Percentiles rank a stretch among this genome's conserved stretches.
Evolutionary conservation across 371 early-diverging fungal genomes (phyloP).

Genomic region (Dichotomocladium elegans): DNA sequence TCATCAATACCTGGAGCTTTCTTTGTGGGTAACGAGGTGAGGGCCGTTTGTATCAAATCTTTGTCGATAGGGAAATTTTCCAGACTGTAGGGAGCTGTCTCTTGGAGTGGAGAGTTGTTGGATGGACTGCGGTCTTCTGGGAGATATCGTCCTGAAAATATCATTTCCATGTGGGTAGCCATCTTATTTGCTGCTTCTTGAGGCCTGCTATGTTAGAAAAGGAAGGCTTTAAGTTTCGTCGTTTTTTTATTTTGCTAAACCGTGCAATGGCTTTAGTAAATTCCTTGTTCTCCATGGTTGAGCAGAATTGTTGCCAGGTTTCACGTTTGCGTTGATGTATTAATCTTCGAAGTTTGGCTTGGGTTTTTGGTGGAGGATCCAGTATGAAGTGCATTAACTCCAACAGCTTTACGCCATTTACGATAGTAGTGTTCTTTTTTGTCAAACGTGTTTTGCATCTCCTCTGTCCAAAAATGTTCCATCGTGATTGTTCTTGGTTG

Average conservation of each 20-base stretch:
- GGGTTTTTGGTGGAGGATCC: conserved; percentile 11
- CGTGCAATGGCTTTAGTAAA: conserved; percentile 6
- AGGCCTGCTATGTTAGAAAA: conserved; percentile 3
- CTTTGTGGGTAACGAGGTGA: neutral
- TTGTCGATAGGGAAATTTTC: neutral
- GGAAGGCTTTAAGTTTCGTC: neutral
- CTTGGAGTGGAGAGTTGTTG: too few species aligned
- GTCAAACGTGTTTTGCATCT: neutral
- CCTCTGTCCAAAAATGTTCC: conserved; percentile 6
- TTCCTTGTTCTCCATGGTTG: neutral
- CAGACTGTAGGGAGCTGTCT: too few species aligned
- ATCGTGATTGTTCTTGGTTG: neutral
- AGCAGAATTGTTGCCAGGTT: conserved; percentile 13
- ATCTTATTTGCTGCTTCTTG: conserved; percentile 1
- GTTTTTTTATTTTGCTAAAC: neutral
- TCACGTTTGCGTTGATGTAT: conserved; percentile 1
- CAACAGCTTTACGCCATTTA: conserved; percentile 11
- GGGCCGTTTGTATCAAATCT: neutral
- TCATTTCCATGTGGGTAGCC: neutral
- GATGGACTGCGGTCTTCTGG: too few species aligned
- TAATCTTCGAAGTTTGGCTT: neutral
- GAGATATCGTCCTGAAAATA: too few species aligned
- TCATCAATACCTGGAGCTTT: conserved; percentile 23
- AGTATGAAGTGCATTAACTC: neutral
- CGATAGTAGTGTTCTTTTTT: neutral